These are phyloP conservation scores for Rhododendron williamsianum DNA, from an alignment of 148 eudicot species.

Conservation along the genomic window DNA sequence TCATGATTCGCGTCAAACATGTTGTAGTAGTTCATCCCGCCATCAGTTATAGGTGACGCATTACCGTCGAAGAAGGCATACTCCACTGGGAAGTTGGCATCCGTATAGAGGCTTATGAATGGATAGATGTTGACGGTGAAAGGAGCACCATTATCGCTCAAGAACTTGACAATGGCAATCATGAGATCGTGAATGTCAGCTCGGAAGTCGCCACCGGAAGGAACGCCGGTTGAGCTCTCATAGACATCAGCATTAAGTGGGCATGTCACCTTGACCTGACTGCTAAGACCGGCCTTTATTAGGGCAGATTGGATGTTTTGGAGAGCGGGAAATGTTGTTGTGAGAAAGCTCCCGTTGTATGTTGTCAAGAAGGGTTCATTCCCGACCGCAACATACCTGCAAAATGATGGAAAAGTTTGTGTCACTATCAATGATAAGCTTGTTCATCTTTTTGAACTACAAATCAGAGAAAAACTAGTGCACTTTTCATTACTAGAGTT, in stretches of 20 bases:
- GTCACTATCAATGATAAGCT: neutral
- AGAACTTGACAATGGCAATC: constrained; percentile 58
- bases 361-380: constrained; percentile 83
- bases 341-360: constrained; percentile 73
- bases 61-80: constrained; percentile 83
- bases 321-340: constrained; percentile 78
- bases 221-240: constrained; percentile 32
- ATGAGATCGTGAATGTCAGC: constrained; percentile 54
- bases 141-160: constrained; percentile 55
- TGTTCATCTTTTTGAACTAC: neutral
- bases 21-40: constrained; percentile 63
- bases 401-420: neutral
- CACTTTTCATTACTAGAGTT: neutral
- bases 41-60: constrained; percentile 52
- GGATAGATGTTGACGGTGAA: constrained; percentile 93
- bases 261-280: constrained; percentile 62
- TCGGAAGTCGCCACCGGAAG: constrained; percentile 83
- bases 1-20: constrained; percentile 93
- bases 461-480: neutral
- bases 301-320: constrained; percentile 75
- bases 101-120: constrained; percentile 71
- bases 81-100: constrained; percentile 67
- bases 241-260: constrained; percentile 85
- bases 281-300: constrained; percentile 52
- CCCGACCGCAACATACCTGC: constrained; percentile 92